Base-by-base conservation (phyloP, 257 asterid species). In the Forsythia viridissima region DNA sequence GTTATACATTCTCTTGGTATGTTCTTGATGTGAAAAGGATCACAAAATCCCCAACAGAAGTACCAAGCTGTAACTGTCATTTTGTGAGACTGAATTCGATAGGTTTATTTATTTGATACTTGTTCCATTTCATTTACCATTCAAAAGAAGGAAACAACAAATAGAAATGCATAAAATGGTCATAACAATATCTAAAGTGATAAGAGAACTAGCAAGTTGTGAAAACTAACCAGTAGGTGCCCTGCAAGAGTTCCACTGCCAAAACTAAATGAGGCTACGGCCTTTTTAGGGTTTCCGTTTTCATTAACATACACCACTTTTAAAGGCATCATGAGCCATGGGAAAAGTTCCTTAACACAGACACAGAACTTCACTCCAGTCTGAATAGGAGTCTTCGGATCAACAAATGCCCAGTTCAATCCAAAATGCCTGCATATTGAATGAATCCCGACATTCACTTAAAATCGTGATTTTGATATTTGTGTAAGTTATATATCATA, bases 231-330 rank as follows among this genome's bases (percentile, higher is more conserved):
- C 97, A 93, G 88, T 69, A 93, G 77, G 85, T 93, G 98, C 76
- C 99, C 99, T 78, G 88, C 89, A 67, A 96, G 97, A 59, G 99
- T 96, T 75, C 99, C 99, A 44, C 97, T 85, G 52, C 98, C 98
- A 77, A 86, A 96, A 80, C 97, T 51, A 80, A 89, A 96, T 0
- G 97, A 96, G 55, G 96, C 91, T 73, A 76, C 41, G 13, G 73
- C 82, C 48, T 73, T 86, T 24, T 81, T 84, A 21, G 80, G 68
- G 42, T 71, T 85, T 73, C 74, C 87, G 71, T 81, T 75, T 76
- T 93, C 97, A 36, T 80, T 81, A 70, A 91, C 96, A 75, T 90
- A 93, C 39, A 88, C 83, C 78, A 93, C 90, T 79, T 96, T 89
- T 39, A 96, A 76, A 76, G 99, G 99, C 98, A 96, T 84, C 97